A percentile compares a stretch with the other conserved stretches of the same genome.
Evolutionary conservation across 2,329 filamentous ascomycete genomes (phyloP).

Genomic region (Blumeria hordei): DNA sequence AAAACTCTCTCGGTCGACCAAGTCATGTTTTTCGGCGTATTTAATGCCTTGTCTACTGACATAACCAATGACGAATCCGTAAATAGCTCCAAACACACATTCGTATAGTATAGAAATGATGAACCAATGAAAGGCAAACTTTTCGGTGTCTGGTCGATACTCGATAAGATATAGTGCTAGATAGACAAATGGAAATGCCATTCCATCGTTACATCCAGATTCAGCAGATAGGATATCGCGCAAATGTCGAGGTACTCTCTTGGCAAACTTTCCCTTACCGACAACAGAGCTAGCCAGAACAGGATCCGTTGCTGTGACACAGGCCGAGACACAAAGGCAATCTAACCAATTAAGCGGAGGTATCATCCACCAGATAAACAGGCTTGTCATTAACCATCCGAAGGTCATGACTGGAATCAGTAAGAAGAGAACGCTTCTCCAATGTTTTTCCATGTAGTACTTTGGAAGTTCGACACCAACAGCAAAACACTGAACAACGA

Average conservation of each 20-base stretch:
- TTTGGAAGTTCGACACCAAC: conserved; percentile 77
- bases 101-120: conserved; percentile 83
- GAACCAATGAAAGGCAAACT: conserved; percentile 68
- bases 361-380: conserved; percentile 87
- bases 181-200: conserved; percentile 97
- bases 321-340: conserved; percentile 66
- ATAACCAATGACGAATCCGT: conserved; percentile 72
- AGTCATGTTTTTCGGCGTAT: conserved; percentile 54
- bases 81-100: conserved; percentile 78
- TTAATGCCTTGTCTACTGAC: conserved; percentile 78
- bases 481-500: conserved; percentile 82
- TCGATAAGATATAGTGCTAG: conserved; percentile 73
- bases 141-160: conserved; percentile 41
- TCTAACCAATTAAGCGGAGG: conserved; percentile 67
- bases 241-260: conserved; percentile 90
- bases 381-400: conserved; percentile 77
- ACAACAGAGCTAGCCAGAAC: conserved; percentile 94
- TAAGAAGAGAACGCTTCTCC: conserved; percentile 72
- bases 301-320: conserved; percentile 90
- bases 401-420: conserved; percentile 93
- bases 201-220: conserved; percentile 96
- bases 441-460: conserved; percentile 95
- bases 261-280: conserved; percentile 95
- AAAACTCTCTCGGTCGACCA: conserved; percentile 93
- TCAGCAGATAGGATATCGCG: conserved; percentile 86